Conservation (phyloP, 208 protist genomes). For the Wallacemonas sp. region DNA sequence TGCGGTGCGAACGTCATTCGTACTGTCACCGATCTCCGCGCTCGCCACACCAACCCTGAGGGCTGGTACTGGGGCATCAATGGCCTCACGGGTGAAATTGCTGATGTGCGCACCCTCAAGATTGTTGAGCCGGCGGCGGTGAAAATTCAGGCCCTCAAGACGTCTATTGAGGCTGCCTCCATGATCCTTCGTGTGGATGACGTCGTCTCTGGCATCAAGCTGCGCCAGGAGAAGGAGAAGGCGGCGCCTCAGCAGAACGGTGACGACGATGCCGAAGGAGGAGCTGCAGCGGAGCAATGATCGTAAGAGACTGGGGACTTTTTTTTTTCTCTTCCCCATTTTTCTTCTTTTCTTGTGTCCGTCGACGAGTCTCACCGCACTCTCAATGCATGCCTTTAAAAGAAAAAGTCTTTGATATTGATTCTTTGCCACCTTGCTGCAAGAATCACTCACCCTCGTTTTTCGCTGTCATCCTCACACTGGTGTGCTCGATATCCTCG, state of each 20-base stretch:
- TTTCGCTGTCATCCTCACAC: constrained; percentile 8
- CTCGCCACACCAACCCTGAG: constrained; percentile 89
- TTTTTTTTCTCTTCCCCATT: constrained; percentile 9
- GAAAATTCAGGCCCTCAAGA: constrained; percentile 99
- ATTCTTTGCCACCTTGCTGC: too few relatives aligned
- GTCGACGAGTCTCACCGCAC: too few relatives aligned
- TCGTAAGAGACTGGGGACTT: neutral
- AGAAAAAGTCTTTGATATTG: too few relatives aligned
- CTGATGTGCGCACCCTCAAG: constrained; percentile 95
- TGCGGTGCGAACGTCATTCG: constrained; percentile 99
- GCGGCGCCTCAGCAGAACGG: constrained; percentile 45
- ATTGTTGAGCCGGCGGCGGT: constrained; percentile 98
- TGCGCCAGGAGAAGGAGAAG: constrained; percentile 63
- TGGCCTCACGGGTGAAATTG: constrained; percentile 94
- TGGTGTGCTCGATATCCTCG: neutral
- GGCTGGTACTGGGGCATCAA: constrained; percentile 97
- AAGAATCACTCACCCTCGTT: too few relatives aligned
- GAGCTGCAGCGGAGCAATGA: constrained; percentile 26
- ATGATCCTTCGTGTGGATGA: constrained; percentile 99
- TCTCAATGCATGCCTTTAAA: too few relatives aligned
- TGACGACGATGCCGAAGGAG: constrained; percentile 61
- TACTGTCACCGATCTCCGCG: constrained; percentile 97
- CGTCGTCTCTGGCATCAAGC: constrained; percentile 96
- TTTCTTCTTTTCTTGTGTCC: constrained; percentile 16
- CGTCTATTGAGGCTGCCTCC: constrained; percentile 97